Evolutionary conservation across 176 grass and related monocot genomes (phyloP).

Genomic region (Thinopyrum elongatum): DNA sequence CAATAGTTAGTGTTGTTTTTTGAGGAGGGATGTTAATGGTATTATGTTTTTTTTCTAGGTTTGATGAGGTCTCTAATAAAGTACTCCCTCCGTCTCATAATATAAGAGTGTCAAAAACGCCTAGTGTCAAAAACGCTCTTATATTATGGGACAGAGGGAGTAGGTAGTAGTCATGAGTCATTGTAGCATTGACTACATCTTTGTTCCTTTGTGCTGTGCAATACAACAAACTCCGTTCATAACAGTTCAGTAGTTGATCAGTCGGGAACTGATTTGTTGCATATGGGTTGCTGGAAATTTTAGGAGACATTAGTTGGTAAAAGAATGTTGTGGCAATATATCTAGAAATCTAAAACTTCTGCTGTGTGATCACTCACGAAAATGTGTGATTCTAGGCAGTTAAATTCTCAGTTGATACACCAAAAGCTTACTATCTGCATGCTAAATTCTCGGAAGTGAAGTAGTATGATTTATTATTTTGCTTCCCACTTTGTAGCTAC

Average conservation of each 20-base stretch:
- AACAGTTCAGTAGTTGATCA: neutral
- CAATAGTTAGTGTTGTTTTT: neutral
- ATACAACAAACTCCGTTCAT: neutral
- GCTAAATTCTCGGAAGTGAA: neutral
- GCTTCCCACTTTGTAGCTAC: slow-evolving; percentile 57
- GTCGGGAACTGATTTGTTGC: neutral
- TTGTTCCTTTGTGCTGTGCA: neutral
- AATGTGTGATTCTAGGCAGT: neutral
- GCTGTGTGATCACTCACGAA: neutral
- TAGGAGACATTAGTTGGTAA: neutral
- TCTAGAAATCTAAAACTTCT: neutral
- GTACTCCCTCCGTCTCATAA: no score
- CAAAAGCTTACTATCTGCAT: slow-evolving; percentile 7
- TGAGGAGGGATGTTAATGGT: neutral
- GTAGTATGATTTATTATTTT: neutral
- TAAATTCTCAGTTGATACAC: neutral
- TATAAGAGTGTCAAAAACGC: no score
- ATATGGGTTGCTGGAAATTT: slow-evolving; percentile 4
- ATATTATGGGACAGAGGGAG: no score
- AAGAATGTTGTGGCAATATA: neutral
- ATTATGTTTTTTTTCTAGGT: neutral
- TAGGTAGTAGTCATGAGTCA: neutral
- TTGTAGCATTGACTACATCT: neutral
- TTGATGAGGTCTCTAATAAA: no score
- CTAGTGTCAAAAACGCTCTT: no score